Evolutionary conservation across 306 rosid genomes (phyloP).

Genomic region (Sesbania bispinosa): DNA sequence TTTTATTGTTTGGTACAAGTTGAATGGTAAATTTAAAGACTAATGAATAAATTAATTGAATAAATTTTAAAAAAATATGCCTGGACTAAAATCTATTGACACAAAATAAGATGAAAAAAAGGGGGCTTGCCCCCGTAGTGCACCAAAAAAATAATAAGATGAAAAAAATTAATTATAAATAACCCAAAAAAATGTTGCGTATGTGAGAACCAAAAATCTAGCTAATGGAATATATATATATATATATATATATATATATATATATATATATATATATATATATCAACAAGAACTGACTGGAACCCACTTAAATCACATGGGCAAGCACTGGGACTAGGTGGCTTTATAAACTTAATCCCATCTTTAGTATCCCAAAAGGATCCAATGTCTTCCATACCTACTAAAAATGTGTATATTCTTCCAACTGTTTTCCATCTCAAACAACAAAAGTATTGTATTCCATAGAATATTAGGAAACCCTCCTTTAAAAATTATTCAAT

Average conservation of each 20-base stretch:
- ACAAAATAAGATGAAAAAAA: neutral
- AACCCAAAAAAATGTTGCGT: neutral
- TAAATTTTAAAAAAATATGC: too few relatives aligned
- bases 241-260: too few relatives aligned
- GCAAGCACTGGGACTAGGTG: constrained; percentile 22
- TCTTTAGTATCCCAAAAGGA: constrained; percentile 18
- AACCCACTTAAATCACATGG: constrained; percentile 37
- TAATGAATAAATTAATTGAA: too few relatives aligned
- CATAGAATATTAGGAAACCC: neutral
- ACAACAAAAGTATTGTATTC: neutral
- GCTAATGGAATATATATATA: neutral
- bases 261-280: too few relatives aligned
- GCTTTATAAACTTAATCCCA: neutral
- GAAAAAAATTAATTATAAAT: neutral
- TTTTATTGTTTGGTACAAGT: too few relatives aligned
- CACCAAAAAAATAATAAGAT: neutral
- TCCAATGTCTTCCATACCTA: constrained; percentile 31
- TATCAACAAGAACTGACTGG: constrained; percentile 15
- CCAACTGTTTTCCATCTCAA: constrained; percentile 31
- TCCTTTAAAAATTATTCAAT: neutral
- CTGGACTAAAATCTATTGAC: neutral
- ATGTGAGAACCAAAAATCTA: constrained; percentile 7
- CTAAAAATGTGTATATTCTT: constrained; percentile 15
- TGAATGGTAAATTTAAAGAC: too few relatives aligned
- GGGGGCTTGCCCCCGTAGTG: too few relatives aligned